Percentiles rank a stretch among this genome's conserved stretches.
Conservation (phyloP, 2,329 filamentous ascomycete species). For the Ceratocystis smalleyi region DNA sequence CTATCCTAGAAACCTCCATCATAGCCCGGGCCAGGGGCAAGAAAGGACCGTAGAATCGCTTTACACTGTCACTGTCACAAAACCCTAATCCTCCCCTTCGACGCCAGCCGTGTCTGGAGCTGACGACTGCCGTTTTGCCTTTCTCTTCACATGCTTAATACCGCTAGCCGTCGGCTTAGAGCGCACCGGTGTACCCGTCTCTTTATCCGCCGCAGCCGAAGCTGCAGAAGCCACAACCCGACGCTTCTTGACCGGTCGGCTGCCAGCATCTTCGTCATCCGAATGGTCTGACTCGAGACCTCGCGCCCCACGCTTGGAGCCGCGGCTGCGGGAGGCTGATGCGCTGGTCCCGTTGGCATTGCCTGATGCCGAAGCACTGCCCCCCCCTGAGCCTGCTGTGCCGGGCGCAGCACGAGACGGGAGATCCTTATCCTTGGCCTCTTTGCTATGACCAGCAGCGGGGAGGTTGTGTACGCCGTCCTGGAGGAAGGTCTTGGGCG, state of each 20-base stretch:
- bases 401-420: constrained; percentile 20
- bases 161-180: constrained; percentile 8
- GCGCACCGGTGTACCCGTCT: constrained; percentile 21
- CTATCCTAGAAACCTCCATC: neutral
- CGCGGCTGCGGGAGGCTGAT: constrained; percentile 22
- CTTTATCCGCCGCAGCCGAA: constrained; percentile 22
- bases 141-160: constrained; percentile 15
- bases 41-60: neutral
- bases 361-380: neutral
- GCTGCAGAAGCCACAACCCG: constrained; percentile 23
- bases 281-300: constrained; percentile 21
- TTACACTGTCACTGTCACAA: neutral
- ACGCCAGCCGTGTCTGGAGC: neutral
- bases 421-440: constrained; percentile 26
- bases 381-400: constrained; percentile 23
- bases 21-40: neutral
- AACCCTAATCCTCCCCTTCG: constrained; percentile 3
- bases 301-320: constrained; percentile 27
- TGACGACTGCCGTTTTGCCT: constrained; percentile 10
- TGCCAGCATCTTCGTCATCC: constrained; percentile 12
- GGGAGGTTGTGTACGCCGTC: constrained; percentile 33
- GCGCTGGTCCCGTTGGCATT: neutral
- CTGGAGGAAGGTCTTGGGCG: constrained; percentile 71
- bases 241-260: constrained; percentile 14
- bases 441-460: neutral